Base-by-base conservation (phyloP, 768 basidiomycete genomes). In the Tylopilus felleus region DNA sequence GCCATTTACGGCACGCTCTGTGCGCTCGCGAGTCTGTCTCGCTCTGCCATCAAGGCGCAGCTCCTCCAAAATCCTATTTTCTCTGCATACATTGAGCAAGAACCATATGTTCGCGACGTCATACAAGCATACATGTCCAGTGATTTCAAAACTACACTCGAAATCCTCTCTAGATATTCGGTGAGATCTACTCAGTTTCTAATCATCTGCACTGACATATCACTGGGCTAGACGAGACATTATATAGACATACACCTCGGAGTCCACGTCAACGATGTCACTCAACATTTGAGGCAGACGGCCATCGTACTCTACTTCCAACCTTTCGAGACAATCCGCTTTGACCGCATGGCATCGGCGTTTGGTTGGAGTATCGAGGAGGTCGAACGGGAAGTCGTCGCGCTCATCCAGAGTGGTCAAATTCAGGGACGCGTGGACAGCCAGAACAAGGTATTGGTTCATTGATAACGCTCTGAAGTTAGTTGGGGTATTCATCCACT, bases 241-340 rank as follows among this genome's bases (percentile, higher is more conserved):
- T 73, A 77, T 41, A 73, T 92, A 50, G 91, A 94, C 65, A 79
- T 91, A 40, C 88, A 95, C 69, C 80, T 97, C 17, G 73, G 77
- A 6, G 65, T 74, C 5, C 93, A 97, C 64, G 77, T 93, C 36
- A 60, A 71, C 48, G 78, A 79, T 12, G 75, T 98, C 45, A 80
- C 81, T 35, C 78, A 77, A 61, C 75, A 82, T 28, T 88, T 98
- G 70, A 84, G 83, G 38, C 84, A 87, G 60, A 84, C 83, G 55
- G 86, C 92, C 0, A 77, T 98, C 46, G 75, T 82, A n/a, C 80
- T 93, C 45, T 98, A 95, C 72, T 93, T 97, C 76, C 81, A 85
- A 61, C 95, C 95, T 0, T 98, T 94, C 70, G 79, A 88, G 25
- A 83, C 89, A 9, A 91, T 97, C 66, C 79, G 83, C 40, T 79